Evolutionary conservation across 805 yeast genomes (phyloP).

Genomic region (Yamadazyma phyllophila): DNA sequence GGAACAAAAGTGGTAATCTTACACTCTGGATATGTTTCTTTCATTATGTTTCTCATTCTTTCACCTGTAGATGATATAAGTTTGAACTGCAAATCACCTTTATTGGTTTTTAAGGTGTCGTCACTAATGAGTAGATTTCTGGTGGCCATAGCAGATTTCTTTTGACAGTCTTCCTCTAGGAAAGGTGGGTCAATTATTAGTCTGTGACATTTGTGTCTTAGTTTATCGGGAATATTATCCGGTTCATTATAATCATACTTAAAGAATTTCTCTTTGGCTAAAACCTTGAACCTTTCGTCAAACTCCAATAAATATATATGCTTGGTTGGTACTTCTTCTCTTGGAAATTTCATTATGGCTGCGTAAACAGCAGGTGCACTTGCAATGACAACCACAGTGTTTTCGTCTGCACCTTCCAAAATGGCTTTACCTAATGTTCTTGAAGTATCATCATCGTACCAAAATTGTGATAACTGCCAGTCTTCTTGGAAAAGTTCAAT

Average conservation of each 20-base stretch:
- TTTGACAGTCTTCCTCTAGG: conserved; percentile 77
- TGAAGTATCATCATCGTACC: conserved; percentile 81
- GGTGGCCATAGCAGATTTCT: conserved; percentile 56
- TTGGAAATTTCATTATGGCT: conserved; percentile 56
- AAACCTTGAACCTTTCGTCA: conserved; percentile 70
- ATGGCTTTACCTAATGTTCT: conserved; percentile 64
- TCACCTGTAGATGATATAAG: conserved; percentile 86
- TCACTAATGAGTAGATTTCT: conserved; percentile 50
- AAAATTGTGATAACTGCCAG: conserved; percentile 93
- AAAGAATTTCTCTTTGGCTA: conserved; percentile 70
- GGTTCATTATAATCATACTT: conserved; percentile 79
- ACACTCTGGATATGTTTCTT: conserved; percentile 61
- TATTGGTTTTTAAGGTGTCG: conserved; percentile 31
- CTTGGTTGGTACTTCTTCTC: conserved; percentile 55
- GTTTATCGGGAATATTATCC: conserved; percentile 50
- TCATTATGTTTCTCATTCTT: conserved; percentile 69
- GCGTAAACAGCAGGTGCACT: conserved; percentile 94
- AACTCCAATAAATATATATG: conserved; percentile 75
- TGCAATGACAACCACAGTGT: conserved; percentile 70
- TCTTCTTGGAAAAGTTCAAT: conserved; percentile 84
- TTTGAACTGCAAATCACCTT: conserved; percentile 45
- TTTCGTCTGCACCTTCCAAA: conserved; percentile 70
- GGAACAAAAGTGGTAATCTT: conserved; percentile 68
- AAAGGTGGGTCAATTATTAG: conserved; percentile 87
- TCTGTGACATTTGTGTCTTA: conserved; percentile 65